These are phyloP conservation scores for Capsella rubella DNA, from an alignment of 441 rosid genomes.

Conservation along the genomic window DNA sequence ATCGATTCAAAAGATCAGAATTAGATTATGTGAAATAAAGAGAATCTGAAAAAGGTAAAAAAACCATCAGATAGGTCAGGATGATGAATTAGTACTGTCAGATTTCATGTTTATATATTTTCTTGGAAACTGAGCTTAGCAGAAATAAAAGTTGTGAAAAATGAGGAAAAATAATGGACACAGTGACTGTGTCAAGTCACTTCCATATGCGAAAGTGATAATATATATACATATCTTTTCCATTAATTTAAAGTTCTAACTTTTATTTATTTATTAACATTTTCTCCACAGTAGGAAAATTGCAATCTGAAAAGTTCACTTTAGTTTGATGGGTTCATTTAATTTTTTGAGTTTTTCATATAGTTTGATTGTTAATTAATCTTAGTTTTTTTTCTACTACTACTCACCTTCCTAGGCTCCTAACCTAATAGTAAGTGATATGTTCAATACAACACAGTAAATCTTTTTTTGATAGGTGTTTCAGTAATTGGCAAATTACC, in stretches of 20 bases:
- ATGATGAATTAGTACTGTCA: constrained; percentile 28
- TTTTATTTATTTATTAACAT: background rate
- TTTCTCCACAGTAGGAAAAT: background rate
- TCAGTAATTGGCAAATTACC: background rate
- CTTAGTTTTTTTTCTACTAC: background rate
- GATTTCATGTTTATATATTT: constrained; percentile 24
- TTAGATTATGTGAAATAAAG: background rate
- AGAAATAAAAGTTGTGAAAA: constrained; percentile 36
- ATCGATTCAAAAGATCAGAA: background rate
- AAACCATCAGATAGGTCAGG: constrained; percentile 5
- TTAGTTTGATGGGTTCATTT: background rate
- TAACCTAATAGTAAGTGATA: background rate
- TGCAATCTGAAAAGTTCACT: background rate
- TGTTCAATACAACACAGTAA: background rate
- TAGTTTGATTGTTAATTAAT: background rate
- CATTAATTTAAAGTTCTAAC: constrained; percentile 33
- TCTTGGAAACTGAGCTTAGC: constrained; percentile 41
- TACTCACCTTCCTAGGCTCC: background rate
- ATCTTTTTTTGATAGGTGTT: background rate
- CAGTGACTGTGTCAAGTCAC: constrained; percentile 48
- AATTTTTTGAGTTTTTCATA: background rate
- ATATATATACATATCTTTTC: too few relatives aligned
- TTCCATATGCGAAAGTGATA: constrained; percentile 41
- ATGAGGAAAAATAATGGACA: constrained; percentile 12
- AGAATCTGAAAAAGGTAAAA: constrained; percentile 1